Conservation (phyloP, 345 rosid species). For the Dimocarpus longan region DNA sequence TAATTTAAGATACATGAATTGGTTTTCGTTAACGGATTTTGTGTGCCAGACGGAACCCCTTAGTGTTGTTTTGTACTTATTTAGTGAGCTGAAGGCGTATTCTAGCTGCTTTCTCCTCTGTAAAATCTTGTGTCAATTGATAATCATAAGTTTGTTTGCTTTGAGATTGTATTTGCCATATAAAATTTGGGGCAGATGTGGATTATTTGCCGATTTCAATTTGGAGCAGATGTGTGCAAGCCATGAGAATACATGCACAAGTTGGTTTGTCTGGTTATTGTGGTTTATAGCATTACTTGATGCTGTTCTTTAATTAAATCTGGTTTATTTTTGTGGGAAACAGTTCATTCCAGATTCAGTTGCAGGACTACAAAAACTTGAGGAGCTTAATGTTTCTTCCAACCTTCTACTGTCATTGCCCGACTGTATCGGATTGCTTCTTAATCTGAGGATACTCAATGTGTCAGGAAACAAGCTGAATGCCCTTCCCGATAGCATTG, state of each 20-base stretch:
- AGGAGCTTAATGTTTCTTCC: conserved; percentile 71
- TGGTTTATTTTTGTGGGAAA: conserved; percentile 11
- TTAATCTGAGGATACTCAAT: conserved; percentile 62
- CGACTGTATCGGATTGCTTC: conserved; percentile 73
- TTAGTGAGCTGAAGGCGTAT: background rate
- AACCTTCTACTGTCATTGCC: conserved; percentile 65
- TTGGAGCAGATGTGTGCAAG: too few relatives aligned
- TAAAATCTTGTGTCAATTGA: background rate
- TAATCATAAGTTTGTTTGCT: background rate
- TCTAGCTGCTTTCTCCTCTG: background rate
- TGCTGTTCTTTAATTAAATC: background rate
- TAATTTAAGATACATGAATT: background rate
- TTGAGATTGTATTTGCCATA: background rate
- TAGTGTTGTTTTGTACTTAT: background rate
- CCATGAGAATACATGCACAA: too few relatives aligned
- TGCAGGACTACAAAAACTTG: conserved; percentile 70
- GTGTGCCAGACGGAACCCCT: background rate
- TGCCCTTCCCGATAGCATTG: conserved; percentile 78
- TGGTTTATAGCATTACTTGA: background rate
- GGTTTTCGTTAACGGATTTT: background rate
- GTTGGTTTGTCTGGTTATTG: background rate
- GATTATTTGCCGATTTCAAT: background rate
- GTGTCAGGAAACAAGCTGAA: conserved; percentile 77
- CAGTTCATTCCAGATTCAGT: conserved; percentile 91
- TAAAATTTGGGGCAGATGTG: background rate